Evolutionary conservation across 2,329 filamentous ascomycete species (phyloP), one percentile per base, ranked within the genome.

Genomic region (Hawksworthiomyces lignivorus): DNA sequence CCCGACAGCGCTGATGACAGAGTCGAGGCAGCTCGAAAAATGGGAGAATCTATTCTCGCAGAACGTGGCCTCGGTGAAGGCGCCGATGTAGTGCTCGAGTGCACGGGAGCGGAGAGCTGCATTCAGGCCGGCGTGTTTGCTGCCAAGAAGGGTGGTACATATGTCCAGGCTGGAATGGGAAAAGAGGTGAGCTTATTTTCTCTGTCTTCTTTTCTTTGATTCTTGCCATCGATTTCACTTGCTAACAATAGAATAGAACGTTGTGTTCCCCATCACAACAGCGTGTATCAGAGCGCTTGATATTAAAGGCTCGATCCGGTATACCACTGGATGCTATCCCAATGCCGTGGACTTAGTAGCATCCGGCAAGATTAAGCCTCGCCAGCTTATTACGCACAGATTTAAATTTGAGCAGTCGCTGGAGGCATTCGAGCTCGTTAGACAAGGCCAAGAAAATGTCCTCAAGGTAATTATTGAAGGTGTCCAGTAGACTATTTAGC

Each of bases 31-130:
- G 35, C 35, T 2, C 70, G 76, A 1, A 61, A 58, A 39, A 51
- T 61, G 46, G 69, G 62, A 0, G 61, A 73, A 36, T 64, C 62
- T 50, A 52, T 51, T 21, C 58, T 43, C 8, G 50, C 63, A 3
- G 52, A 54, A 1, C 65, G 64, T 6, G 55, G 63, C 48, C 36
- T 40, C n/a, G 70, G 84, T 45, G 76, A 67, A 0, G 80, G 86
- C 54, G 73, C 84, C 0, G 73, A 78, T 37, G 75, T 76, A 1
- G 80, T 83, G 4, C 87, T 84, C 54, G 84, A 89, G 62, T 87
- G 83, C 56, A 89, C 85, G 0, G 85, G 85, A 7, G 84, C 87
- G n/a, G 83, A 86, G 56, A 75, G 77, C 0, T 88, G 84, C 53
- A 69, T 87, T 52, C 84, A 89, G 58, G 77, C 79, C 5, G 74